These are phyloP conservation scores for Paecilomyces sp. DNA, from an alignment of 2,329 filamentous ascomycete species.

Conservation along the genomic window DNA sequence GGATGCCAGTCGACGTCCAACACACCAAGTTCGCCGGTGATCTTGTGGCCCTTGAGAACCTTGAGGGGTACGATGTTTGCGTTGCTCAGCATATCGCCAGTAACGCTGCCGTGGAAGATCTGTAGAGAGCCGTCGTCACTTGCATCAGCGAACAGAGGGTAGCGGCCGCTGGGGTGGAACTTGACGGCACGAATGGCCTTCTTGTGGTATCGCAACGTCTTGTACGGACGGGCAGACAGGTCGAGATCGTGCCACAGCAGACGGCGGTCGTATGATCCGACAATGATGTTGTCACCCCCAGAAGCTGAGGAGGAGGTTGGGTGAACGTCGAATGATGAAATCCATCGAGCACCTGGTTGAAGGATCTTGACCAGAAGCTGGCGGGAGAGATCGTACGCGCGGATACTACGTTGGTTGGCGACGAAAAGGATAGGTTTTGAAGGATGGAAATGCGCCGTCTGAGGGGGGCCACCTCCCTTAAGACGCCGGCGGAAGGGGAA, in stretches of 20 bases:
- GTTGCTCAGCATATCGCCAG: slow-evolving; percentile 90
- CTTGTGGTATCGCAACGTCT: slow-evolving; percentile 89
- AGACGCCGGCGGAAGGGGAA: slow-evolving; percentile 74
- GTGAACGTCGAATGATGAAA: slow-evolving; percentile 89
- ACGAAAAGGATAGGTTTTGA: slow-evolving; percentile 91
- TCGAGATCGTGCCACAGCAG: slow-evolving; percentile 97
- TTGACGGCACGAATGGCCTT: slow-evolving; percentile 85
- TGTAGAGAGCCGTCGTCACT: slow-evolving; percentile 92
- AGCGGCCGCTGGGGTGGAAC: slow-evolving; percentile 70
- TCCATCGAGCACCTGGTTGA: slow-evolving; percentile 89
- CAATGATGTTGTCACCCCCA: slow-evolving; percentile 86
- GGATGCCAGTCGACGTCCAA: slow-evolving; percentile 96
- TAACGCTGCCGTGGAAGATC: slow-evolving; percentile 94
- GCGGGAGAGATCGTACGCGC: slow-evolving; percentile 85
- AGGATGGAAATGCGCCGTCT: slow-evolving; percentile 91
- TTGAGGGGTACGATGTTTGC: slow-evolving; percentile 95
- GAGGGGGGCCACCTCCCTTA: slow-evolving; percentile 66
- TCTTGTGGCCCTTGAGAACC: slow-evolving; percentile 82
- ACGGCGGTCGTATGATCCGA: slow-evolving; percentile 88
- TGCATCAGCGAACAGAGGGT: slow-evolving; percentile 86
- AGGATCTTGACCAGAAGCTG: slow-evolving; percentile 90
- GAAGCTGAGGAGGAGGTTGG: slow-evolving; percentile 82
- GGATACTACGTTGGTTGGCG: slow-evolving; percentile 86
- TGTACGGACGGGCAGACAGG: slow-evolving; percentile 82
- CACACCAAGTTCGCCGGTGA: slow-evolving; percentile 79